These are phyloP conservation scores for Ganoderma boninense DNA, from an alignment of 1,284 basidiomycete species.

Conservation along the genomic window DNA sequence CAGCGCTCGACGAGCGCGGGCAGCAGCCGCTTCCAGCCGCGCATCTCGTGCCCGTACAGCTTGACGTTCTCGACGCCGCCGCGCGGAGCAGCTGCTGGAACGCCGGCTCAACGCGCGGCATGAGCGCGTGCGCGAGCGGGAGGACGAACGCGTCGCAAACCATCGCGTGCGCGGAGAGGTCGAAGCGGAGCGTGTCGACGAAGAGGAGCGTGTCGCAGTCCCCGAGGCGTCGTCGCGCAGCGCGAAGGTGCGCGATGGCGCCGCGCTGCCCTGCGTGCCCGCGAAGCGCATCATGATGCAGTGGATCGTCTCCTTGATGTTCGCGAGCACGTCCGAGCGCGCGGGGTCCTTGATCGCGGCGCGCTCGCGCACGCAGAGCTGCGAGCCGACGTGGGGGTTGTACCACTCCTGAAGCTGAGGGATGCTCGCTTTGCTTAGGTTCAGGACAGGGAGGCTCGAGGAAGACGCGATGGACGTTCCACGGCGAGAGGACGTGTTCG, in stretches of 20 bases:
- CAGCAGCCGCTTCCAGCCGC: conserved; percentile 55
- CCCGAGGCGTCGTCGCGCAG: conserved; percentile 39
- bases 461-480: conserved; percentile 50
- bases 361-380: conserved; percentile 45
- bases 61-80: conserved; percentile 26
- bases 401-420: conserved; percentile 39
- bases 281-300: conserved; percentile 40
- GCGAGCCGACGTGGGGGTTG: conserved; percentile 39
- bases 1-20: conserved; percentile 59
- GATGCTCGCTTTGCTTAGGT: conserved; percentile 19
- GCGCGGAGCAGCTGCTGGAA: conserved; percentile 19
- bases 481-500: conserved; percentile 35
- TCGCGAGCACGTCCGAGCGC: conserved; percentile 35
- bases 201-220: conserved; percentile 48
- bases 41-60: conserved; percentile 40
- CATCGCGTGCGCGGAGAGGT: conserved; percentile 53
- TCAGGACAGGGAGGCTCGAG: conserved; percentile 47
- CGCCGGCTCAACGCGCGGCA: conserved; percentile 14
- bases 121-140: conserved; percentile 41
- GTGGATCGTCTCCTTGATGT: conserved; percentile 46
- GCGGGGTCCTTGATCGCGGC: conserved; percentile 25
- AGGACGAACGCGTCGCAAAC: conserved; percentile 54
- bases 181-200: conserved; percentile 52
- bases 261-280: conserved; percentile 29
- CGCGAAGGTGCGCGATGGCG: conserved; percentile 37